A percentile compares a stretch with the other conserved stretches of the same genome.
phyloP scores from a whole-genome alignment of 2,329 filamentous ascomycete genomes.

The Nothophoma quercina region DNA sequence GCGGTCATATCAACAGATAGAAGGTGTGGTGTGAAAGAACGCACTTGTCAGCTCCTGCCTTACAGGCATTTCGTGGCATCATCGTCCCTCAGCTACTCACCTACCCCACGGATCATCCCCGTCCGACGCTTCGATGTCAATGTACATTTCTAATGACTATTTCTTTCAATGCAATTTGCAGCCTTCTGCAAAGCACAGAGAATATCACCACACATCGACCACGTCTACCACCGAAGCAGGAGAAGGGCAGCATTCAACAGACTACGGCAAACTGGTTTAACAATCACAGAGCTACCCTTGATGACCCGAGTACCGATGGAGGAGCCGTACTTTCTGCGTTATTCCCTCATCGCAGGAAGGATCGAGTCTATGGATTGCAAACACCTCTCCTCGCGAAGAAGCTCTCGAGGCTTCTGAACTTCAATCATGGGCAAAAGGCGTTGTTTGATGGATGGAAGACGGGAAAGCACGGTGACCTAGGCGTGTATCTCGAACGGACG shows the following conservation, averaged over 20 bases:
- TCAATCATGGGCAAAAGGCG: constrained; percentile 67
- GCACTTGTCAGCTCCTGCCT: neutral
- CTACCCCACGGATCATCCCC: too few relatives aligned
- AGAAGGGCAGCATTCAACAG: constrained; percentile 38
- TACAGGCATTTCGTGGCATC: neutral
- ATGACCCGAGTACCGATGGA: constrained; percentile 63
- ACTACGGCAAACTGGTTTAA: constrained; percentile 73
- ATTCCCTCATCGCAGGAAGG: constrained; percentile 76
- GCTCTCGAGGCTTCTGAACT: constrained; percentile 70
- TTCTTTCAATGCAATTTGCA: constrained; percentile 74
- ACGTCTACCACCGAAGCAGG: constrained; percentile 44
- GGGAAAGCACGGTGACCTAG: constrained; percentile 71
- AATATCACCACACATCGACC: constrained; percentile 53
- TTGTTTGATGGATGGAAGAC: constrained; percentile 70
- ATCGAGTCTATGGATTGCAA: constrained; percentile 79
- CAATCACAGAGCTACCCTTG: constrained; percentile 65
- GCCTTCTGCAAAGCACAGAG: constrained; percentile 75
- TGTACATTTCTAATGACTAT: constrained; percentile 64
- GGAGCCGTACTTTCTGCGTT: constrained; percentile 76
- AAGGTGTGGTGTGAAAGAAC: neutral
- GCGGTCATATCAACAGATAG: neutral
- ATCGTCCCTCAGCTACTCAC: neutral
- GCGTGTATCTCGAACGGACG: constrained; percentile 72
- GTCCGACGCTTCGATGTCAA: too few relatives aligned
- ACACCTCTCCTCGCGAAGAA: constrained; percentile 68